These are phyloP conservation scores for Theileria annulata DNA, from an alignment of 169 alveolate species.

Conservation along the genomic window DNA sequence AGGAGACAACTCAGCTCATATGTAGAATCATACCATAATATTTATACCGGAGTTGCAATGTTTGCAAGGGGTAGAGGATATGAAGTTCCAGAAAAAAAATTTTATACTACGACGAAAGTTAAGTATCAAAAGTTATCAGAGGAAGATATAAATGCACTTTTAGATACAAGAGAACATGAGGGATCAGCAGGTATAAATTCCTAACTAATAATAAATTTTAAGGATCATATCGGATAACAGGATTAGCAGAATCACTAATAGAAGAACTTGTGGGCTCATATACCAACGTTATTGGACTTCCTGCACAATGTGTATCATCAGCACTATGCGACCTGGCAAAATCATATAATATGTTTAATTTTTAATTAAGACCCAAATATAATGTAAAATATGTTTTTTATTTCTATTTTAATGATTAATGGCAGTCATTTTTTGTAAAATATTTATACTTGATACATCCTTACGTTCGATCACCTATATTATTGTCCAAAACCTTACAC, in stretches of 20 bases:
- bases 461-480: not conserved
- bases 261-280: conserved; percentile 72
- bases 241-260: conserved; percentile 65
- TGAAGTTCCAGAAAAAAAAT: conserved; percentile 25
- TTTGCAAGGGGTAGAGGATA: conserved; percentile 31
- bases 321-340: conserved; percentile 21
- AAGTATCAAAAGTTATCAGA: conserved; percentile 65
- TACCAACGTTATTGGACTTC: conserved; percentile 73
- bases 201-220: conserved; percentile 20
- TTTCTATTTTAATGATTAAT: conserved; percentile 10
- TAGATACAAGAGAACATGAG: conserved; percentile 52
- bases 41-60: conserved; percentile 71
- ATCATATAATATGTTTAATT: not conserved
- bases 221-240: conserved; percentile 74
- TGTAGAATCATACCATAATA: conserved; percentile 50
- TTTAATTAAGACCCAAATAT: not conserved
- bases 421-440: not conserved
- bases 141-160: conserved; percentile 64
- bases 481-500: not conserved
- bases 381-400: not conserved
- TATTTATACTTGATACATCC: not conserved
- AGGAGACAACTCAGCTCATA: conserved; percentile 52
- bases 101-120: conserved; percentile 60
- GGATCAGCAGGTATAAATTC: conserved; percentile 47
- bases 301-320: conserved; percentile 59